Percentiles rank a stretch among this genome's conserved stretches.
These are phyloP conservation scores for Oryza punctata DNA, from an alignment of 176 grass and related monocot genomes.

Conservation along the genomic window DNA sequence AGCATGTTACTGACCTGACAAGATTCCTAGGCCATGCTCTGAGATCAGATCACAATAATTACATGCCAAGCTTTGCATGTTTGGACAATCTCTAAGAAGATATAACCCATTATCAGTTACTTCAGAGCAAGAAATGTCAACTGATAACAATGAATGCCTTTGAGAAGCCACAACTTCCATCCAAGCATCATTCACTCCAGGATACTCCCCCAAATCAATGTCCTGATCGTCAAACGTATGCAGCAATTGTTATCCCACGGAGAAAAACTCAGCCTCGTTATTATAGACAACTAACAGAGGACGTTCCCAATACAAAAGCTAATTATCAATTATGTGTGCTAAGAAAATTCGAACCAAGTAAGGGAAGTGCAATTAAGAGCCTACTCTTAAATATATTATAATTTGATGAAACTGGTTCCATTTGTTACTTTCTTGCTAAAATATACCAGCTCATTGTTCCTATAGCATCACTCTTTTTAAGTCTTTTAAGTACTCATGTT, in stretches of 20 bases:
- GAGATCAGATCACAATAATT: conserved; percentile 93
- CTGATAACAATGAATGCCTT: conserved; percentile 75
- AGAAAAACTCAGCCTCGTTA: neutral
- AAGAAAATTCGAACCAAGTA: neutral
- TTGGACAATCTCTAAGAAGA: conserved; percentile 72
- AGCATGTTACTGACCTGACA: conserved; percentile 61
- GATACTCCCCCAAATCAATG: conserved; percentile 76
- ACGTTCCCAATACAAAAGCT: neutral
- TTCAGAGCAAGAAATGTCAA: conserved; percentile 93
- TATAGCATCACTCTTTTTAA: neutral
- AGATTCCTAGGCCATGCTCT: conserved; percentile 53
- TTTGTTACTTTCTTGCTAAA: conserved; percentile 2
- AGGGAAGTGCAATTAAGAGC: neutral
- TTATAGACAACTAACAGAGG: neutral
- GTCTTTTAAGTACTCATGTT: neutral
- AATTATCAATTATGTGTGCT: neutral
- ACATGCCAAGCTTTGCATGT: conserved; percentile 68
- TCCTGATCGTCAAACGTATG: conserved; percentile 48
- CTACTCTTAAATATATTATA: conserved; percentile 10
- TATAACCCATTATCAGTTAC: conserved; percentile 70
- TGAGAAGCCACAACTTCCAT: conserved; percentile 84
- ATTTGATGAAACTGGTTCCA: conserved; percentile 2
- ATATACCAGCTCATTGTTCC: neutral
- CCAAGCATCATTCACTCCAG: conserved; percentile 94
- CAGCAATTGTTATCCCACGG: conserved; percentile 6